phyloP scores from a whole-genome alignment of 805 yeast genomes.

The Barnettozyma californica region DNA sequence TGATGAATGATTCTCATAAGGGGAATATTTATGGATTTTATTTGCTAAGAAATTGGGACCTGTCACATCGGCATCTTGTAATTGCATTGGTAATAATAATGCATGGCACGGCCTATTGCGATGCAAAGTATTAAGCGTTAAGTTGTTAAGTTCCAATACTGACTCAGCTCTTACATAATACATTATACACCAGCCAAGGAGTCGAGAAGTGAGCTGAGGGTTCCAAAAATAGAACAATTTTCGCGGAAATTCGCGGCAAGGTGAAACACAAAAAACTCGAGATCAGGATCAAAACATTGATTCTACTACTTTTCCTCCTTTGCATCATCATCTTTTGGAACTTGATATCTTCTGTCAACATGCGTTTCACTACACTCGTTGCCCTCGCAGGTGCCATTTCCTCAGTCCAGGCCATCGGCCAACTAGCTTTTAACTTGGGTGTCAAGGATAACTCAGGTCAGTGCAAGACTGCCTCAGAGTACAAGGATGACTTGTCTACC shows the following conservation, averaged over 20 bases:
- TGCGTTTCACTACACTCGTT: conserved; percentile 21
- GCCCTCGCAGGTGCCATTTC: conserved; percentile 41
- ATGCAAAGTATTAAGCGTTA: no score
- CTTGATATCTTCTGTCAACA: conserved; percentile 3
- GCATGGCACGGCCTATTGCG: no score
- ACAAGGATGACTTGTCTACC: conserved; percentile 56
- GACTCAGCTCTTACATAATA: not conserved
- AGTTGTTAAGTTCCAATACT: not conserved
- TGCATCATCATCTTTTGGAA: not conserved
- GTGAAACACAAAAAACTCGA: not conserved
- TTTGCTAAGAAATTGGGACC: no score
- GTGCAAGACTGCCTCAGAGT: conserved; percentile 74
- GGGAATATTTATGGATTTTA: no score
- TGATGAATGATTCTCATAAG: no score
- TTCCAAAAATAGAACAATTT: not conserved
- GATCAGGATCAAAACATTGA: not conserved
- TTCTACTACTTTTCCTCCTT: not conserved
- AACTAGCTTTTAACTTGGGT: conserved; percentile 83
- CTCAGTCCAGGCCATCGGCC: conserved; percentile 55
- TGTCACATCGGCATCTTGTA: no score
- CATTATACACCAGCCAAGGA: no score
- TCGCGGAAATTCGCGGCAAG: not conserved
- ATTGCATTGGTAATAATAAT: no score
- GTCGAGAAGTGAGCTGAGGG: not conserved
- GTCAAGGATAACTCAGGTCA: conserved; percentile 67